Evolutionary conservation across 2,329 filamentous ascomycete genomes (phyloP).

Genomic region (Bretziella fagacearum): DNA sequence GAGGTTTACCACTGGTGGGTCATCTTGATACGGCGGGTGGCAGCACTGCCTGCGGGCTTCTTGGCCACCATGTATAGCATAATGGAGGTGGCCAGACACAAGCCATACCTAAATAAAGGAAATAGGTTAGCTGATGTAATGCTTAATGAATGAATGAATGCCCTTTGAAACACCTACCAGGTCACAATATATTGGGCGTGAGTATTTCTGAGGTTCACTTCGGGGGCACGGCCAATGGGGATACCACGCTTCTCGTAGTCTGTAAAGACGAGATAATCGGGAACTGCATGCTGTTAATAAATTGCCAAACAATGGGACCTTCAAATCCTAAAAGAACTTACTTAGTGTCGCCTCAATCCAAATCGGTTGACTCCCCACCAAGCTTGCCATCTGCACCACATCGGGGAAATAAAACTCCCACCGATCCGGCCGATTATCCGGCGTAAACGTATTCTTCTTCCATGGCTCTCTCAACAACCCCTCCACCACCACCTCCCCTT

Average conservation of each 20-base stretch:
- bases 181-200: conserved; percentile 98
- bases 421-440: conserved; percentile 67
- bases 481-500: conserved; percentile 59
- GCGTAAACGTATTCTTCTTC: conserved; percentile 97
- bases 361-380: conserved; percentile 69
- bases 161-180: conserved; percentile 48
- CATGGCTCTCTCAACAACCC: conserved; percentile 76
- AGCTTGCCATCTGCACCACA: conserved; percentile 72
- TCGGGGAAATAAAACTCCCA: conserved; percentile 92
- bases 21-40: conserved; percentile 56
- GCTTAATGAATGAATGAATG: conserved; percentile 6
- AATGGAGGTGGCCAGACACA: conserved; percentile 68
- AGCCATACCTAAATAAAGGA: conserved; percentile 51
- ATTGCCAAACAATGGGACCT: no score
- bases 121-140: conserved; percentile 1
- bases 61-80: conserved; percentile 95
- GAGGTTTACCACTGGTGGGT: conserved; percentile 55
- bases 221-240: conserved; percentile 71
- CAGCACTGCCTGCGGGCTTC: conserved; percentile 55
- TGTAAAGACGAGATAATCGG: conserved; percentile 59
- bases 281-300: conserved; percentile 33
- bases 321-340: no score
- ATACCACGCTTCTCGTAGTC: conserved; percentile 66
- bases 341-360: conserved; percentile 96
- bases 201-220: conserved; percentile 90